A percentile compares a stretch with the other conserved stretches of the same genome.
Evolutionary conservation across 192 early-diverging fungal species (phyloP).

Genomic region (Entophlyctis luteolus): DNA sequence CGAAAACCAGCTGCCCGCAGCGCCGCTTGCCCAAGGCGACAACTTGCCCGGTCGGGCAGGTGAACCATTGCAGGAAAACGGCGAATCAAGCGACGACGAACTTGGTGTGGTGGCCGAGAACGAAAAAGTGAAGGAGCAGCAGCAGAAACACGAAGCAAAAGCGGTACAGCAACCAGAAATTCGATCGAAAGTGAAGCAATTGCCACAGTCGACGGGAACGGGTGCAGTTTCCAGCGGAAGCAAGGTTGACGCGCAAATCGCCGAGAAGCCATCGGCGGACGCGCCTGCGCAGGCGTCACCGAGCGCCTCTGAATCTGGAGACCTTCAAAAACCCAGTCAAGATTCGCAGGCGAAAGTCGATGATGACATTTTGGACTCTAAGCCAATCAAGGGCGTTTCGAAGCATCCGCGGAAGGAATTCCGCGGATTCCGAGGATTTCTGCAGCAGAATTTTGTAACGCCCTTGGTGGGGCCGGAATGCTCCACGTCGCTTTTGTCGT

Average conservation of each 20-base stretch:
- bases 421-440: slow-evolving; percentile 17
- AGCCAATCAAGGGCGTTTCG: neutral
- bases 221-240: too few relatives aligned
- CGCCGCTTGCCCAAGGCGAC: neutral
- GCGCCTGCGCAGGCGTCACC: neutral
- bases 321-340: too few relatives aligned
- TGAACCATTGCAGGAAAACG: too few relatives aligned
- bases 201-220: too few relatives aligned
- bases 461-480: slow-evolving; percentile 81
- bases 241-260: neutral
- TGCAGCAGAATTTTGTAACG: slow-evolving; percentile 29
- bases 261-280: neutral
- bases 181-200: too few relatives aligned
- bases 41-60: too few relatives aligned
- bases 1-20: neutral
- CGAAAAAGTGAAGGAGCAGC: neutral
- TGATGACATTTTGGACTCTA: neutral
- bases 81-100: too few relatives aligned
- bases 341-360: neutral
- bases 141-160: too few relatives aligned
- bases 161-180: too few relatives aligned
- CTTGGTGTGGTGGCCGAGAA: neutral
- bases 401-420: slow-evolving; percentile 15
- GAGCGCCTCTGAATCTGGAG: neutral
- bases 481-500: slow-evolving; percentile 63